Conservation (phyloP, 2,329 filamentous ascomycete species). For the Curvularia lunata region DNA sequence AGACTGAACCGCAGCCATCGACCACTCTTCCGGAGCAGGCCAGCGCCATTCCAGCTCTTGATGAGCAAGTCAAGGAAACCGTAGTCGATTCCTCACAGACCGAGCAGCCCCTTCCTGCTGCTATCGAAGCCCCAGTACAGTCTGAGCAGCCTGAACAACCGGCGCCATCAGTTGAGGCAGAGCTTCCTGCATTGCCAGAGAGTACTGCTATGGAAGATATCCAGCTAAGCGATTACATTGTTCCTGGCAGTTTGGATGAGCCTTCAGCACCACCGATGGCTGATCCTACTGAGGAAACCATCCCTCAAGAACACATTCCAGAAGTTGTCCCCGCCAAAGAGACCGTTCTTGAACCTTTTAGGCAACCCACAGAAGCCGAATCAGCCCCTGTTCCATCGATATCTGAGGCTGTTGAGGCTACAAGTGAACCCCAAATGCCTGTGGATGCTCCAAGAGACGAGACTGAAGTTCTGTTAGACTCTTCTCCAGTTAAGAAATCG, state of each 20-base stretch:
- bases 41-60: background rate
- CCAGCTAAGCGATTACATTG: background rate
- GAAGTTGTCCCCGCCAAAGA: constrained; percentile 2
- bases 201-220: background rate
- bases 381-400: background rate
- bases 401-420: constrained; percentile 7
- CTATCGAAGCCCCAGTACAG: background rate
- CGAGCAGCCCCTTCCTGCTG: background rate
- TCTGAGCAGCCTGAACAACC: constrained; percentile 1
- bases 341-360: background rate
- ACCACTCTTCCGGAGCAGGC: background rate
- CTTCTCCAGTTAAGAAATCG: constrained; percentile 28
- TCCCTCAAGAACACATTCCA: background rate
- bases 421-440: constrained; percentile 6
- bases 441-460: constrained; percentile 15
- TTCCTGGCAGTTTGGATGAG: background rate
- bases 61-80: background rate
- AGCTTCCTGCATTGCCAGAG: constrained; percentile 4
- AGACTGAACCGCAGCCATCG: background rate
- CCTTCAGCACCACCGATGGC: background rate
- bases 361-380: constrained; percentile 12
- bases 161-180: background rate
- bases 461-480: constrained; percentile 22
- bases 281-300: background rate
- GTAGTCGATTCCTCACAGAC: background rate